Evolutionary conservation across 805 yeast species (phyloP).

Genomic region (Saccharomyces jurei): DNA sequence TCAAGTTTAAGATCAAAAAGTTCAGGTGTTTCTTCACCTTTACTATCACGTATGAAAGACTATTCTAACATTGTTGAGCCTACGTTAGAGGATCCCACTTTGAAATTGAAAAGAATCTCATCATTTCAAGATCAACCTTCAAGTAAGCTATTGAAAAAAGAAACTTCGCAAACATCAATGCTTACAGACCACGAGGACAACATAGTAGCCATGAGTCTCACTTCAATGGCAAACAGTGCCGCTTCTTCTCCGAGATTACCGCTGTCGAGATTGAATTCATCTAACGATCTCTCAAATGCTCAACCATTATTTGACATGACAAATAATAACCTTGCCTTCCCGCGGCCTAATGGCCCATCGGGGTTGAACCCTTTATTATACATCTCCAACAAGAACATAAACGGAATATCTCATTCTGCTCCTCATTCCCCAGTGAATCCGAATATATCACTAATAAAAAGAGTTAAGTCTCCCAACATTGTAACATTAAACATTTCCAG

Average conservation of each 20-base stretch:
- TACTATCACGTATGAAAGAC: conserved; percentile 31
- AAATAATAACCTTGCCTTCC: background rate
- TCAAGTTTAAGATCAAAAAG: conserved; percentile 19
- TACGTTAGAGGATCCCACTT: conserved; percentile 31
- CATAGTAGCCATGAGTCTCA: conserved; percentile 28
- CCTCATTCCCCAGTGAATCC: conserved; percentile 6
- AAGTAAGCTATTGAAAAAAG: background rate
- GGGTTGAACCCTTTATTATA: background rate
- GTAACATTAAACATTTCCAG: conserved; percentile 29
- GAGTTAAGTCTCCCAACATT: conserved; percentile 27
- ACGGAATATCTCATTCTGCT: background rate
- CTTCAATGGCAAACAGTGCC: conserved; percentile 32
- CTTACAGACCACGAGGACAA: conserved; percentile 30
- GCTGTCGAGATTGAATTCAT: conserved; percentile 23
- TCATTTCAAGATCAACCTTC: conserved; percentile 3
- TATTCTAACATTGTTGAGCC: conserved; percentile 31
- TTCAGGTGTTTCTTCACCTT: conserved; percentile 27
- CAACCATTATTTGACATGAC: background rate
- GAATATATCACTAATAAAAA: conserved; percentile 24
- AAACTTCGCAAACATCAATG: conserved; percentile 9
- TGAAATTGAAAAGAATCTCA: conserved; percentile 20
- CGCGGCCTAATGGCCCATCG: background rate
- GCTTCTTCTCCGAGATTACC: conserved; percentile 28
- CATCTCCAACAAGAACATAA: background rate
- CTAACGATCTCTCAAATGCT: conserved; percentile 11